Evolutionary conservation across 1,139 yeast species (phyloP), one percentile per base, ranked within the genome.

Genomic region (Kodamaea alishanica): DNA sequence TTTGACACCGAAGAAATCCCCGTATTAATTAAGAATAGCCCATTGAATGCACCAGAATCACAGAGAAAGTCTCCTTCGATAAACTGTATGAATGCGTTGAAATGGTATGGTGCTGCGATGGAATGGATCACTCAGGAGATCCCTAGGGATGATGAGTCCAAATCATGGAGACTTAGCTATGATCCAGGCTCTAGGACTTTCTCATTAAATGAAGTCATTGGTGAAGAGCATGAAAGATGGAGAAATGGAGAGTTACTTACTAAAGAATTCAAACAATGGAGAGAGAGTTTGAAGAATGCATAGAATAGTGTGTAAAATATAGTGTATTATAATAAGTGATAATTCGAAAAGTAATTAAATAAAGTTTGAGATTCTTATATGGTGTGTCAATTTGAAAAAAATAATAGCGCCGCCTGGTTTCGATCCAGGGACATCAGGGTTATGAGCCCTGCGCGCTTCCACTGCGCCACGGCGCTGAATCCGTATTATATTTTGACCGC

Each of bases 391-490:
- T 15, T 15, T 15, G 20, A 38, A 35, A 28, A 15, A 25, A 22
- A 26, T 20, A 34, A 26, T 86, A 87, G 96, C 96, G 94, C 85
- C 85, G 92, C 94, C 81, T 75, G 90, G 96, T 88, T 86, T 88
- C 96, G 96, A 88, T 88, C 96, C 94, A 75, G 81, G 94, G 96
- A 86, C 96, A 84, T 87, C 95, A 86, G 96, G 96, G 96, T 88
- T 88, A 88, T 87, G 94, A 84, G 94, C 94, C 94, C 95, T 84
- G 95, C 95, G 94, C 95, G 95, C 95, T 86, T 84, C 95, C 95
- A 79, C 95, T 86, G 95, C 95, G 95, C 92, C 94, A 85, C 88
- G 79, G 81, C 85, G 87, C 86, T 70, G 35, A 15, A 15, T 15
- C 20, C 20, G 20, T 15, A 15, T 15, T 15, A 15, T 15, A 3